A percentile compares a stretch with the other conserved stretches of the same genome.
Conservation (phyloP, 306 rosid species). For the Cyclanthera cordifolia region DNA sequence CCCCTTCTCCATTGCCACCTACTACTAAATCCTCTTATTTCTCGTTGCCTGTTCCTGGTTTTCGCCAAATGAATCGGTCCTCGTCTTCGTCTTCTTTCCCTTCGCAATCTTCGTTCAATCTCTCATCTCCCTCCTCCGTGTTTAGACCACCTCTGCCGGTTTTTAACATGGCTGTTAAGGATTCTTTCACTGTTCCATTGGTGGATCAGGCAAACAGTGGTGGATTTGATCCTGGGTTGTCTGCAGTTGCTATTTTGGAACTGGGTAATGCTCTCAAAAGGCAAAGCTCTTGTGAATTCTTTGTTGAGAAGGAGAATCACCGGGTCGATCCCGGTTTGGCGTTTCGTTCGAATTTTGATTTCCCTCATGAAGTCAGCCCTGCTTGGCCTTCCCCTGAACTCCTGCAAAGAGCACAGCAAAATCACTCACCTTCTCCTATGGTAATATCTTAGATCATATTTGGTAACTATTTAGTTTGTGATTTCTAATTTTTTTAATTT, state of each 20-base stretch:
- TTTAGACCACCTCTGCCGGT: conserved; percentile 25
- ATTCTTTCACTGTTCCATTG: conserved; percentile 30
- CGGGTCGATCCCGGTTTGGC: conserved; percentile 36
- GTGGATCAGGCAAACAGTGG: conserved; percentile 16
- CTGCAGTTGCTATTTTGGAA: conserved; percentile 17
- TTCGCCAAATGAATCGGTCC: conserved; percentile 21
- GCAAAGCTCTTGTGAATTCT: conserved; percentile 28
- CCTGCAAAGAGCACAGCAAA: conserved; percentile 32
- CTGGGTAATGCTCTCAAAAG: conserved; percentile 29
- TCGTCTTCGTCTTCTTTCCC: conserved; percentile 23
- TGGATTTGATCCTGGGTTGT: conserved; percentile 28
- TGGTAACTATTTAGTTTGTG: no score
- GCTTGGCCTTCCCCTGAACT: conserved; percentile 28
- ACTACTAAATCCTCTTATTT: conserved; percentile 26
- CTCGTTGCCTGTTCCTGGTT: conserved; percentile 24
- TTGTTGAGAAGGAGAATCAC: conserved; percentile 28
- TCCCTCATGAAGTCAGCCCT: conserved; percentile 34
- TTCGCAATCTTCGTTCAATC: no score
- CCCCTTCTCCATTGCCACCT: conserved; percentile 15
- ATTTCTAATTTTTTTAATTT: no score
- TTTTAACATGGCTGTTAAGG: conserved; percentile 22
- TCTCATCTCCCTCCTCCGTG: conserved; percentile 24
- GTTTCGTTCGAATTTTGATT: conserved; percentile 22
- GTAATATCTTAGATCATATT: conserved; percentile 17
- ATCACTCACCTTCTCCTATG: conserved; percentile 32